phyloP scores from a whole-genome alignment of 495 filamentous ascomycete genomes.

The Hyaloscypha finlandica region DNA sequence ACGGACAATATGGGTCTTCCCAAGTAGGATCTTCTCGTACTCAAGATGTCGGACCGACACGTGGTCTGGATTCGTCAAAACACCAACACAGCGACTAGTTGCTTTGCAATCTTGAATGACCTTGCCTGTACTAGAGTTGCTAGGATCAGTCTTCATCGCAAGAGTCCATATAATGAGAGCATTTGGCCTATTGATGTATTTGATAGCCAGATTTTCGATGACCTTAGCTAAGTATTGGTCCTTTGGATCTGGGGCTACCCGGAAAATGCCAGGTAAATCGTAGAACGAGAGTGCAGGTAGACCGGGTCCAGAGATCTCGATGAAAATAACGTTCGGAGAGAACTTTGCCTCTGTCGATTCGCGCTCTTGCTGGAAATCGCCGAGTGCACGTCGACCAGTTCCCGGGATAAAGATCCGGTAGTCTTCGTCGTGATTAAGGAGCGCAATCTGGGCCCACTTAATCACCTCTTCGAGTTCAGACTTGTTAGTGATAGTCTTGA shows the following conservation, averaged over 20 bases:
- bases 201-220: slow-evolving; percentile 65
- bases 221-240: slow-evolving; percentile 66
- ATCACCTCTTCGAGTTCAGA: slow-evolving; percentile 24
- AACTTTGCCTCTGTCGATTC: slow-evolving; percentile 59
- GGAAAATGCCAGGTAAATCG: slow-evolving; percentile 80
- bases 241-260: slow-evolving; percentile 45
- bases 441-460: slow-evolving; percentile 69
- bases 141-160: slow-evolving; percentile 72
- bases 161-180: slow-evolving; percentile 75
- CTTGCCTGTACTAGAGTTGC: slow-evolving; percentile 68
- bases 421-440: slow-evolving; percentile 60
- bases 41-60: slow-evolving; percentile 42
- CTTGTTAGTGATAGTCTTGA: slow-evolving; percentile 25
- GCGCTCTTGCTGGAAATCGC: slow-evolving; percentile 23
- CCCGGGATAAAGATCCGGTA: slow-evolving; percentile 38
- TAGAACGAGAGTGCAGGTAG: slow-evolving; percentile 76
- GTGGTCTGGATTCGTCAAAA: slow-evolving; percentile 77
- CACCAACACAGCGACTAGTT: slow-evolving; percentile 64
- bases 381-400: slow-evolving; percentile 45
- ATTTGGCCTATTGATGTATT: slow-evolving; percentile 63
- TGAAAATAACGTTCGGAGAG: slow-evolving; percentile 71
- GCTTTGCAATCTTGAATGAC: slow-evolving; percentile 58
- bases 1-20: slow-evolving; percentile 45
- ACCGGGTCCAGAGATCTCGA: slow-evolving; percentile 70
- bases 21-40: slow-evolving; percentile 61